A percentile compares a stretch with the other conserved stretches of the same genome.
Evolutionary conservation across 2,329 filamentous ascomycete species (phyloP).

Genomic region (Aspergillus uvarum): DNA sequence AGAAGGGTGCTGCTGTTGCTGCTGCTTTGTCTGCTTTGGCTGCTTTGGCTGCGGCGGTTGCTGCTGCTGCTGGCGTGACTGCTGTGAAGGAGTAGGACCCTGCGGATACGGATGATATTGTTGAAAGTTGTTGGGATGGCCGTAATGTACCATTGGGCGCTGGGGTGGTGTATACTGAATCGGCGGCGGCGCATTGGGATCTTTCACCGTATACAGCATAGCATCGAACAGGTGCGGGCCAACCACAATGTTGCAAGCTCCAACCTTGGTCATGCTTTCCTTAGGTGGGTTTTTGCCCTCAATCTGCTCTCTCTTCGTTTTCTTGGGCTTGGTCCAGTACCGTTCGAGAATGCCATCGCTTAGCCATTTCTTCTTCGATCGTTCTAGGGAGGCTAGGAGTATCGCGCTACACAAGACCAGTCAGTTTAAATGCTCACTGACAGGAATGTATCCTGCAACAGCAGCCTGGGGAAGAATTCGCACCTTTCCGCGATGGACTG

Average conservation of each 20-base stretch:
- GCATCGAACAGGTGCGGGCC: slow-evolving; percentile 65
- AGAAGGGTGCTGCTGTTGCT: slow-evolving; percentile 28
- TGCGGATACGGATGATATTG: slow-evolving; percentile 43
- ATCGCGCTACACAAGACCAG: slow-evolving; percentile 49
- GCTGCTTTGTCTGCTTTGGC: slow-evolving; percentile 19
- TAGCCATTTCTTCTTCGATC: slow-evolving; percentile 60
- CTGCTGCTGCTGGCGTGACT: slow-evolving; percentile 21
- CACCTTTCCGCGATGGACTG: slow-evolving; percentile 60
- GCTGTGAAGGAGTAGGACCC: slow-evolving; percentile 25
- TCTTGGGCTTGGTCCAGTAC: slow-evolving; percentile 60
- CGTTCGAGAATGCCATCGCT: slow-evolving; percentile 55
- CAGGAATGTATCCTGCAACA: neutral
- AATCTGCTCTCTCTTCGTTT: slow-evolving; percentile 52
- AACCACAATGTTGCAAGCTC: slow-evolving; percentile 59
- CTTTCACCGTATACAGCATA: slow-evolving; percentile 56
- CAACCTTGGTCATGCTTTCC: slow-evolving; percentile 56
- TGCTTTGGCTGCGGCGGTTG: slow-evolving; percentile 27
- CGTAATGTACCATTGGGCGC: slow-evolving; percentile 46
- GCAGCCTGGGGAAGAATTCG: neutral
- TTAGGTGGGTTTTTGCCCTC: slow-evolving; percentile 50
- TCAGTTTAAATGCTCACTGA: neutral
- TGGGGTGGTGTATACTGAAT: slow-evolving; percentile 41
- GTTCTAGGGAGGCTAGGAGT: slow-evolving; percentile 57
- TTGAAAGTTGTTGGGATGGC: slow-evolving; percentile 41
- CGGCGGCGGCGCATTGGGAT: slow-evolving; percentile 42